A percentile compares a stretch with the other conserved stretches of the same genome.
Evolutionary conservation across 495 filamentous ascomycete species (phyloP).

Genomic region (Aspergillus saccharolyticus): DNA sequence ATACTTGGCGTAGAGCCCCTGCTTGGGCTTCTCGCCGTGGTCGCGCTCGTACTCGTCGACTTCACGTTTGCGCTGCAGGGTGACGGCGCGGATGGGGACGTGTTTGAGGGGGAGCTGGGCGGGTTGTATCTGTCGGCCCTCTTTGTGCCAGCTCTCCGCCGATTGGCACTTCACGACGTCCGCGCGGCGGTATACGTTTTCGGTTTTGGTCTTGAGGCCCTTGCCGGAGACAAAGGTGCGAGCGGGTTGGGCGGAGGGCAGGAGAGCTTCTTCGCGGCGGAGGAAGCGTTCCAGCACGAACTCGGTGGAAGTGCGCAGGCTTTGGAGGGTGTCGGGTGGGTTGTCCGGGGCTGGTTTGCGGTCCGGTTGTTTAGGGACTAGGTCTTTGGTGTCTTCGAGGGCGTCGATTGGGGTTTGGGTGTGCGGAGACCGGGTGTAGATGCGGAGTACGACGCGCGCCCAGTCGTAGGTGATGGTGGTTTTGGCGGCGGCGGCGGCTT

Average conservation of each 20-base stretch:
- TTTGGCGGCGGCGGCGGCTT: background rate
- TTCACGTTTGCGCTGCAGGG: conserved; percentile 80
- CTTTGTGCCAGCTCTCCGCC: conserved; percentile 97
- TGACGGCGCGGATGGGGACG: conserved; percentile 88
- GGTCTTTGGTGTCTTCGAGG: conserved; percentile 68
- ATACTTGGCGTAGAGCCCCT: conserved; percentile 76
- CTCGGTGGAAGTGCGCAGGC: conserved; percentile 78
- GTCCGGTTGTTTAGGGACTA: conserved; percentile 64
- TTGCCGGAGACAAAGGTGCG: conserved; percentile 68
- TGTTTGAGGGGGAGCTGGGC: conserved; percentile 75
- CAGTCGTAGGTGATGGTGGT: conserved; percentile 64
- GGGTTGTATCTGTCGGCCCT: conserved; percentile 69
- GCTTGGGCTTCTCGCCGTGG: conserved; percentile 76
- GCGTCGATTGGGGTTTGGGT: conserved; percentile 66
- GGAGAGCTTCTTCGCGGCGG: conserved; percentile 85
- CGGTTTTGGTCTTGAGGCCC: conserved; percentile 61
- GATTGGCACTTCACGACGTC: conserved; percentile 83
- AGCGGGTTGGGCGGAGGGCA: conserved; percentile 61
- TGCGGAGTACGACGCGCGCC: conserved; percentile 73
- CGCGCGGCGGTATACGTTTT: conserved; percentile 73
- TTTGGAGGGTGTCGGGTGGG: conserved; percentile 70
- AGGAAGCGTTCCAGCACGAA: conserved; percentile 85
- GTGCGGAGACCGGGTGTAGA: conserved; percentile 59
- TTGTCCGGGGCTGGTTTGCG: conserved; percentile 57
- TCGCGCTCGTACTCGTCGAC: conserved; percentile 75